phyloP scores from a whole-genome alignment of 495 filamentous ascomycete genomes.

The Daldinia vernicosa region DNA sequence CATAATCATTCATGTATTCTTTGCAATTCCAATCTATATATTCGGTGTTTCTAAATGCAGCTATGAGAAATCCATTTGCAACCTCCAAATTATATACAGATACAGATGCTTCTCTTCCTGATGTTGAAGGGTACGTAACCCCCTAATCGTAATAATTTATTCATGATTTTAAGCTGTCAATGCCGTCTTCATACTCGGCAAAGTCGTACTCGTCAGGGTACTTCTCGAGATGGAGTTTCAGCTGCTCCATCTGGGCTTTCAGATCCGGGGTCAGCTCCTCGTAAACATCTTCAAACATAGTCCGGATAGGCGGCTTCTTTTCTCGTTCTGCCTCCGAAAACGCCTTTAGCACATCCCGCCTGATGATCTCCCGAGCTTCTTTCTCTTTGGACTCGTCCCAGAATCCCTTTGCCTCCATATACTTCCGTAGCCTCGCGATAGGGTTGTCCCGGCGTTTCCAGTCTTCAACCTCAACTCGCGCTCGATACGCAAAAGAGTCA shows the following conservation, averaged over 20 bases:
- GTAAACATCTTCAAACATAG: slow-evolving; percentile 88
- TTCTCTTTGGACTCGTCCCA: slow-evolving; percentile 89
- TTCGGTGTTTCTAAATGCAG: neutral
- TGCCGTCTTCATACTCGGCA: slow-evolving; percentile 77
- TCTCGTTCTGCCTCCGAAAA: slow-evolving; percentile 88
- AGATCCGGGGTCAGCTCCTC: slow-evolving; percentile 86
- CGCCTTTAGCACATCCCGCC: slow-evolving; percentile 80
- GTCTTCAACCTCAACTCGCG: slow-evolving; percentile 92
- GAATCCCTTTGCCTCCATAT: slow-evolving; percentile 78
- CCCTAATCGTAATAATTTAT: neutral
- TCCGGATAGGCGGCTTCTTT: slow-evolving; percentile 82
- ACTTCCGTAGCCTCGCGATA: slow-evolving; percentile 89
- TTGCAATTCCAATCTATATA: neutral
- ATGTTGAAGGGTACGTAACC: neutral
- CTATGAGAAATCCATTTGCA: neutral
- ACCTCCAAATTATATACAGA: neutral
- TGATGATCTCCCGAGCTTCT: slow-evolving; percentile 69
- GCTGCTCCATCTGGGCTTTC: slow-evolving; percentile 77
- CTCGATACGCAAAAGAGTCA: slow-evolving; percentile 95
- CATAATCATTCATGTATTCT: neutral
- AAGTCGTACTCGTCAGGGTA: slow-evolving; percentile 96
- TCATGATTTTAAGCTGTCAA: slow-evolving; percentile 64
- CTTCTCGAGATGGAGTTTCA: slow-evolving; percentile 77
- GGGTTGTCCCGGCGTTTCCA: slow-evolving; percentile 98
- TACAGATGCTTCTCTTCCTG: neutral